Base-by-base conservation (phyloP, 768 basidiomycete genomes). In the Phylloporus scabripes region DNA sequence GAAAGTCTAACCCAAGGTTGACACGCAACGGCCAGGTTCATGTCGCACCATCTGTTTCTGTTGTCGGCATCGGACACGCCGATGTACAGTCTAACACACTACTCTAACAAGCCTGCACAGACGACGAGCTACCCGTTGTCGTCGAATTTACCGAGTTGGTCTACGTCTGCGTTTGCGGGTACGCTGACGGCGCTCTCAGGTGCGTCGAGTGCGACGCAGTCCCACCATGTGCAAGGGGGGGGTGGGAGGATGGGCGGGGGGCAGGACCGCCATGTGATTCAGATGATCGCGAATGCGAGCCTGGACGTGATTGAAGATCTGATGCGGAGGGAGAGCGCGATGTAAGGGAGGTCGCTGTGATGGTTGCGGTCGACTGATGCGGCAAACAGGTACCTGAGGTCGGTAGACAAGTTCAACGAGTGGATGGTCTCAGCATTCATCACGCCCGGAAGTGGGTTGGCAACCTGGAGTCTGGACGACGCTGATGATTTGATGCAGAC, bases 271-370 rank as follows among this genome's bases (percentile, higher is more conserved):
- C 92, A 96, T 78, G 91, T 99, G 51, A 89, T 94, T 60, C 95
- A 98, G 74, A 96, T 99, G 90, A 92, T 98, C 62, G 95, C 94
- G 18, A 95, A 98, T 67, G 92, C 92, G 44, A 92, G 90, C 60
- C 71, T 99, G 67, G 96, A 99, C 70, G 83, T 85, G 60, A 81
- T 99, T 51, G 96, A 99, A 61, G 96, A 99, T 61, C 79, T 87
- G 40, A 90, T 90, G 81, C 77, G 85, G 56, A 83, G 82, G 59
- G 89, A 91, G 63, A 81, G 76, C 55, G 71, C 77, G 52, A 92
- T 92, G 90, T 89, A 68, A 58, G 85, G 74, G n/a, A 26, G n/a
- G 15, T 31, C 37, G 14, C 14, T 36, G 43, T 48, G 50, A 49
- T 51, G 48, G 48, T 34, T 37, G 33, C 45, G 8, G 21, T 23